These are phyloP conservation scores for Periconia digitata DNA, from an alignment of 2,329 filamentous ascomycete genomes.

Conservation along the genomic window DNA sequence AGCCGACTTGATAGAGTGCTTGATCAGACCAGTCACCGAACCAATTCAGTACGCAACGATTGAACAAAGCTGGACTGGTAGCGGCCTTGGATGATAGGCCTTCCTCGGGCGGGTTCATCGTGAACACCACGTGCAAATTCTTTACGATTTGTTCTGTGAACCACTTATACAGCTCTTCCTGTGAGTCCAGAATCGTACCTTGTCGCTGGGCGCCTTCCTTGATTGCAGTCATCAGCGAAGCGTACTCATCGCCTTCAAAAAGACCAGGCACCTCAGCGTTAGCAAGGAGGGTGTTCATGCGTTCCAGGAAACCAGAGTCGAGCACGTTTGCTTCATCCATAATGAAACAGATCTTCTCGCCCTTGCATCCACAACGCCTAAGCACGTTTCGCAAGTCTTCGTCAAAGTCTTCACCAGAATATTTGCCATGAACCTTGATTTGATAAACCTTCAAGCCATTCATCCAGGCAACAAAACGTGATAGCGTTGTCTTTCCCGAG, in stretches of 20 bases:
- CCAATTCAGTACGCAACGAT: conserved; percentile 99
- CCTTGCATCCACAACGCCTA: conserved; percentile 91
- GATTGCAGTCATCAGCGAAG: conserved; percentile 98
- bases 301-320: conserved; percentile 96
- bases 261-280: conserved; percentile 99
- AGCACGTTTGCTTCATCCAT: conserved; percentile 99
- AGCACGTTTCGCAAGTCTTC: conserved; percentile 95
- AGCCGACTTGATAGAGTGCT: conserved; percentile 95
- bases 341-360: conserved; percentile 99
- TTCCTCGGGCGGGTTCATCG: conserved; percentile 98
- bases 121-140: conserved; percentile 98
- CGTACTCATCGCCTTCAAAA: conserved; percentile 98
- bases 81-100: conserved; percentile 94
- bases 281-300: conserved; percentile 98
- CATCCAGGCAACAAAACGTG: conserved; percentile 99
- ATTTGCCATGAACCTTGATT: conserved; percentile 99
- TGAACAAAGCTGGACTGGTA: conserved; percentile 97
- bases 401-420: conserved; percentile 97
- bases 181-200: conserved; percentile 90
- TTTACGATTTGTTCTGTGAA: conserved; percentile 99
- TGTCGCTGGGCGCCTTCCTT: conserved; percentile 97
- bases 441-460: conserved; percentile 98
- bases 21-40: conserved; percentile 99
- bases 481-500: conserved; percentile 96
- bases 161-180: conserved; percentile 99